These are phyloP conservation scores for Erysimum cheiri DNA, from an alignment of 441 rosid genomes.

Conservation along the genomic window DNA sequence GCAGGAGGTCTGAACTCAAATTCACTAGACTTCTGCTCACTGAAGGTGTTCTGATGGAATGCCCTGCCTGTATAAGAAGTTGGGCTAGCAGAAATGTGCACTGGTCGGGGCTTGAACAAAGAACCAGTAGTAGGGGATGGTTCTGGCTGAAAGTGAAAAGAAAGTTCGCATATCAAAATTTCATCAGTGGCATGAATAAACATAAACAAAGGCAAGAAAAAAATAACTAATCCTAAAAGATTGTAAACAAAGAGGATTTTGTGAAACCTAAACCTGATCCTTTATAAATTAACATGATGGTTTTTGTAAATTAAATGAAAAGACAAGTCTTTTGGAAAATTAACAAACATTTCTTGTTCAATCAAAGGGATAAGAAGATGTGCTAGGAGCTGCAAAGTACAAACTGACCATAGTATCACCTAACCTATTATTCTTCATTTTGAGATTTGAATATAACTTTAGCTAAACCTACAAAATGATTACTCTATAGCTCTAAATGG, in stretches of 20 bases:
- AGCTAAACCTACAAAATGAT: neutral
- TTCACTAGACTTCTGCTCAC: conserved; percentile 57
- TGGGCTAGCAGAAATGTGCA: conserved; percentile 47
- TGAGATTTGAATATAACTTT: conserved; percentile 5
- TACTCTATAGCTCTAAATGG: conserved; percentile 6
- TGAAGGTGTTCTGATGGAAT: conserved; percentile 52
- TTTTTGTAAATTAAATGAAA: neutral
- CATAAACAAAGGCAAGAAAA: neutral
- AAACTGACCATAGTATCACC: conserved; percentile 4
- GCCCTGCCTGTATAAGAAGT: conserved; percentile 48
- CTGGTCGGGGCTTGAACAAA: conserved; percentile 65
- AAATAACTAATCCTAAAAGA: neutral
- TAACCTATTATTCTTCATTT: neutral
- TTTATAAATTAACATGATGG: conserved; percentile 5
- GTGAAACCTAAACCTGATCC: conserved; percentile 26
- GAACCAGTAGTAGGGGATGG: conserved; percentile 98
- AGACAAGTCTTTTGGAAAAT: neutral
- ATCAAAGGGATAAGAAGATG: conserved; percentile 5
- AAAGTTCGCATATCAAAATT: conserved; percentile 26
- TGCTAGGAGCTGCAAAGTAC: neutral
- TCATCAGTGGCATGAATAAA: conserved; percentile 26
- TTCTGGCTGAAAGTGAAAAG: conserved; percentile 70
- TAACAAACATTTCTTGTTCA: neutral
- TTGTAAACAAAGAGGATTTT: conserved; percentile 12
- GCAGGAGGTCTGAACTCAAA: conserved; percentile 81